Evolutionary conservation across 176 grass and related monocot species (phyloP), one percentile per base, ranked within the genome.

Genomic region (Panicum miliaceum): DNA sequence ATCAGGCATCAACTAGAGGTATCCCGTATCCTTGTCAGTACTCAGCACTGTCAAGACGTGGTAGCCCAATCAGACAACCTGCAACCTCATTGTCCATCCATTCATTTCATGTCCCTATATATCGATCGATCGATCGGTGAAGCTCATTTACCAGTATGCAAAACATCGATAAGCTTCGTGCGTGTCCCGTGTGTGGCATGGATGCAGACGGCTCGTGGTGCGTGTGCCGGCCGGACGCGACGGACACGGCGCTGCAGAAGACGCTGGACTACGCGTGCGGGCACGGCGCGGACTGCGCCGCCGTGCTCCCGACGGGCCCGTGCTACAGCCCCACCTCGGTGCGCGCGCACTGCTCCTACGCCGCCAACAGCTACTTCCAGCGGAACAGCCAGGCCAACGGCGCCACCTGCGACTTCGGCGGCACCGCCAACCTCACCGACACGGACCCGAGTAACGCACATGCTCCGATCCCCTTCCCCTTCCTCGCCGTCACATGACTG

Each of bases 321-420:
- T 92, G 90, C 87, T 83, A 86, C 83, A 86, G 57, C 73, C 90
- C 90, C 8, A 48, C 62, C 86, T 27, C 80, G 13, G 90, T 89
- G 53, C 19, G 4, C 14, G 86, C 86, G 68, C 90, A 89, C 84
- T 89, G 90, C 84, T 92, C 90, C 76, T 89, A 86, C 84, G 90
- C 90, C 40, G 86, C 53, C 80, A 96, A 96, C 77, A 96, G 94
- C 86, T 96, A 93, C 85, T 96, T 85, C 84, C 94, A 96, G 89
- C 54, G 75, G 60, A 91, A 80, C 67, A 79, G 52, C 76, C 84
- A 83, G 54, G 64, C 84, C 75, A 65, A 25, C 18, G 97, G 97
- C 82, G 93, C 83, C 71, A 92, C 93, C 51, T 99, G 97, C 45
- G 97, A 99, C 84, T 99, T 99, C 73, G 93, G 93, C 13, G 78